Evolutionary conservation across 179 eudicot species (phyloP), one percentile per base, ranked within the genome.

Genomic region (Gypsophila paniculata): DNA sequence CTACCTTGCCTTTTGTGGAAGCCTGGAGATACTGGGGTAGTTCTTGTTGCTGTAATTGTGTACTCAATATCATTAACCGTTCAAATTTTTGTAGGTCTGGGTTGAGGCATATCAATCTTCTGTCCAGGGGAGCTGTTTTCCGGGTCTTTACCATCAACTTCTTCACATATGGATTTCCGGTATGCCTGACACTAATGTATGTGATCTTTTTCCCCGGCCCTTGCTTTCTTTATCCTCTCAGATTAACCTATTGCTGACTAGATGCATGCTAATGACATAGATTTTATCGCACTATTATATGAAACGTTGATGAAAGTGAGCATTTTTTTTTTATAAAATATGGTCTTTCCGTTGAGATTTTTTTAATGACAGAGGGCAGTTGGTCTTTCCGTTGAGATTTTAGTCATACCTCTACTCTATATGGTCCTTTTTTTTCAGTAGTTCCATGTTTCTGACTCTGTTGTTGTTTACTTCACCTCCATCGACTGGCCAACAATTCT

Each of bases 101-200:
- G 73, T 82, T 82, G 65, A 82, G 86, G 81, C 85, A 91, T 79
- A 82, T 88, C 60, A 89, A 89, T 78, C 81, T 89, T 76, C 80
- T 91, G 60, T 77, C 86, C 19, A 82, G 85, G 73, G 90, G 90
- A 65, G 70, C 89, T 77, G 87, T 85, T 81, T 91, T 91, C 73
- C 85, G 86, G 69, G 82, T 79, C 64, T 91, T 91, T 78, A 89
- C 89, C 79, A 91, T 91, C 86, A 91, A 91, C 84, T 91, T 90
- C 83, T 91, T 91, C 88, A 89, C 95, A 65, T 91, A 91, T 80
- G 97, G 97, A 69, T 87, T 89, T 78, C 97, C 89, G 91, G 97
- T 91, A 91, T 51, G 70, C 68, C 57, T 70, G 64, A 62, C 42
- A 66, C 61, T 74, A 38, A 58, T 74, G 69, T 74, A 22, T 69